These are phyloP conservation scores for Backusella tarrabulga DNA, from an alignment of 192 early-diverging fungal species.

Conservation along the genomic window DNA sequence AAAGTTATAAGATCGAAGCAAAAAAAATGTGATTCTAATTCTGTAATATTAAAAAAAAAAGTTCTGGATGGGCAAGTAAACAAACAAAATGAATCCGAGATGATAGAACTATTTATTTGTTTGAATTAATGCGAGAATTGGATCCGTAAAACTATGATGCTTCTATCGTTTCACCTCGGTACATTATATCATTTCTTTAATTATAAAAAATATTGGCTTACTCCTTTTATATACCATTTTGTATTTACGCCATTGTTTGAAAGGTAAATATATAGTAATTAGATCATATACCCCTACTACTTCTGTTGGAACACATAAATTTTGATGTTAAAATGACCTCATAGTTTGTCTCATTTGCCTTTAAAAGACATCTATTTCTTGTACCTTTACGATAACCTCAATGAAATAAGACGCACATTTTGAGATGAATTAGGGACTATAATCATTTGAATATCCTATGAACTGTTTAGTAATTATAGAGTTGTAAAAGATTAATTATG, in stretches of 20 bases:
- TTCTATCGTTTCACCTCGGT: slow-evolving; percentile 77
- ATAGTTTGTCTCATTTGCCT: too few species aligned
- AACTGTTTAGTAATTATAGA: too few species aligned
- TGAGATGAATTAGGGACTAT: too few species aligned
- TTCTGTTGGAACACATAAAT: slow-evolving; percentile 83
- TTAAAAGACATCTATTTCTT: too few species aligned
- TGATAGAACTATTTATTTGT: not conserved
- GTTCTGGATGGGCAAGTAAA: slow-evolving; percentile 59
- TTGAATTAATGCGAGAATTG: slow-evolving; percentile 67
- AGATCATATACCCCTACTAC: slow-evolving; percentile 39
- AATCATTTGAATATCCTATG: too few species aligned
- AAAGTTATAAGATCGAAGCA: not conserved
- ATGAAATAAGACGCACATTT: too few species aligned
- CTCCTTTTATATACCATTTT: slow-evolving; percentile 66
- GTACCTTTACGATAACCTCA: too few species aligned
- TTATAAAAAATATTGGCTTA: not conserved
- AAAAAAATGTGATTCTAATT: slow-evolving; percentile 16
- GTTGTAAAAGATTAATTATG: too few species aligned
- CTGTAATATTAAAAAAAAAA: not conserved
- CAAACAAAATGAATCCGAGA: not conserved
- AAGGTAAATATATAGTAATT: slow-evolving; percentile 15
- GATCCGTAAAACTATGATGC: slow-evolving; percentile 67
- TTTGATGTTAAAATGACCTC: slow-evolving; percentile 34
- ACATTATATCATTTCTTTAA: not conserved
- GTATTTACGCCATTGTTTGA: slow-evolving; percentile 85